Conservation (phyloP, 805 yeast species). For the Metschnikowia sp. region DNA sequence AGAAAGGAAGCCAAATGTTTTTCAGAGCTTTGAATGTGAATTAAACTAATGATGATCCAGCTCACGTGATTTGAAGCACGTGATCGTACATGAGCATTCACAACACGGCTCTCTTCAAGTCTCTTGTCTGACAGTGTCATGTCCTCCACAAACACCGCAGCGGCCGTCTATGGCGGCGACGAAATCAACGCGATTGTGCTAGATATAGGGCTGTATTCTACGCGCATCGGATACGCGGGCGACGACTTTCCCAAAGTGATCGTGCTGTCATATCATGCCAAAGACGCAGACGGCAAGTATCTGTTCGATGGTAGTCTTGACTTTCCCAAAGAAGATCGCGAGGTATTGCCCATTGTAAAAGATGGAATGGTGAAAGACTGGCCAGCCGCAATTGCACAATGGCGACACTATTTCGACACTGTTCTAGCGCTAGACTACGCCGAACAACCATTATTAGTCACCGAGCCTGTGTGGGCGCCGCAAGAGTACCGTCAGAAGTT, state of each 20-base stretch:
- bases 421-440: slow-evolving; percentile 49
- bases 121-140: background rate
- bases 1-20: too few species aligned
- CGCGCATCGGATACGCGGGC: slow-evolving; percentile 90
- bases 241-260: slow-evolving; percentile 80
- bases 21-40: too few species aligned
- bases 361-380: slow-evolving; percentile 73
- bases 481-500: slow-evolving; percentile 62
- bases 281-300: slow-evolving; percentile 18
- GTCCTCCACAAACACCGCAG: slow-evolving; percentile 14
- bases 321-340: slow-evolving; percentile 49
- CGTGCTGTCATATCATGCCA: slow-evolving; percentile 64
- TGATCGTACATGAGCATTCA: background rate
- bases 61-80: background rate
- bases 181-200: slow-evolving; percentile 89
- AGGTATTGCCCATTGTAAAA: slow-evolving; percentile 54
- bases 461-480: slow-evolving; percentile 87
- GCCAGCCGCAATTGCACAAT: slow-evolving; percentile 81
- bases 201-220: slow-evolving; percentile 83
- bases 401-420: slow-evolving; percentile 55
- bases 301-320: slow-evolving; percentile 43
- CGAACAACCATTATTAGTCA: slow-evolving; percentile 74
- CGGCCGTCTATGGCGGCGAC: slow-evolving; percentile 46
- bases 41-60: too few species aligned
- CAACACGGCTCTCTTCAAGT: too few species aligned